Percentiles rank a stretch among this genome's conserved stretches.
These are phyloP conservation scores for Pseudonitzschia pungens DNA, from an alignment of 108 stramenopile genomes.

Conservation along the genomic window DNA sequence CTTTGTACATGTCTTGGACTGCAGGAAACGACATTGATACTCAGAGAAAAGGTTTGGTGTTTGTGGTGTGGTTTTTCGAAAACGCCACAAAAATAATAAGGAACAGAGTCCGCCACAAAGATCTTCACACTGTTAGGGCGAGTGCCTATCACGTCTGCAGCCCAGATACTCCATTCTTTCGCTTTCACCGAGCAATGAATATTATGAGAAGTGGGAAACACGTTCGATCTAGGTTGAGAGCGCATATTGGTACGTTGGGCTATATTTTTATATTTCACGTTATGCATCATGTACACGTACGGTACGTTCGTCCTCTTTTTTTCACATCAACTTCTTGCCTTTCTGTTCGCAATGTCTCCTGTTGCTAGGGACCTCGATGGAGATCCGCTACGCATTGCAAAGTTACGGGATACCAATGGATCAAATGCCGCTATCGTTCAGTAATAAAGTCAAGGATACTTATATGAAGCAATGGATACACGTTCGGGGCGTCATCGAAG, in stretches of 20 bases:
- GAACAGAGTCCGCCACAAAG: background rate
- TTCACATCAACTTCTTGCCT: too few species aligned
- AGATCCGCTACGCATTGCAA: constrained; percentile 16
- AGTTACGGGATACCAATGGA: constrained; percentile 29
- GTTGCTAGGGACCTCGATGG: constrained; percentile 3
- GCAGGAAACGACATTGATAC: background rate
- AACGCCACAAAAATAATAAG: too few species aligned
- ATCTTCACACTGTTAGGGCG: too few species aligned
- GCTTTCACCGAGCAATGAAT: too few species aligned
- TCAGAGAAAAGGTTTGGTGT: constrained; percentile 1
- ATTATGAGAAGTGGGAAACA: background rate
- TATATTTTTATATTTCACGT: too few species aligned
- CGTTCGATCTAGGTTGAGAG: background rate
- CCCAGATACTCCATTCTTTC: constrained; percentile 9
- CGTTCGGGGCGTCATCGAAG: background rate
- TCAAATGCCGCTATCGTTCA: constrained; percentile 14
- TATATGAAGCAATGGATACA: constrained; percentile 6
- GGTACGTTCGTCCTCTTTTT: too few species aligned
- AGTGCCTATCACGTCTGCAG: background rate
- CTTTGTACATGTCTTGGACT: too few species aligned
- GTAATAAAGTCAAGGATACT: constrained; percentile 8
- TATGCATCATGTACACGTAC: too few species aligned
- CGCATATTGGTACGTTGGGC: background rate
- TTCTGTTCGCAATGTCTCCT: too few species aligned
- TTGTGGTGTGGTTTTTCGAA: too few species aligned